phyloP scores from a whole-genome alignment of 1,284 basidiomycete species.

The Austroboletus novae-zelandiae region DNA sequence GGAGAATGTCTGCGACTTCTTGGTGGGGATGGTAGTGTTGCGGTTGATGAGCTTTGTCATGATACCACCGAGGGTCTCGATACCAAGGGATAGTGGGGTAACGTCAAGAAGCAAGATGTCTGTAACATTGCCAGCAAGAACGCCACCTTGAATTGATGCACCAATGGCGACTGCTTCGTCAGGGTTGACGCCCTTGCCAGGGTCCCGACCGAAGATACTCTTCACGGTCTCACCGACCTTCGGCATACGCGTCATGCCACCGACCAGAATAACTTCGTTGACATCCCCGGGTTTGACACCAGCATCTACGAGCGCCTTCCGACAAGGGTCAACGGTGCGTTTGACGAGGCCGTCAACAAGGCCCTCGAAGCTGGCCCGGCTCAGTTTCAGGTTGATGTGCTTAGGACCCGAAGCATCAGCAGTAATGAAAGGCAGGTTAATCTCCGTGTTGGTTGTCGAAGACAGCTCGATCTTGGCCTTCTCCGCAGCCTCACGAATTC shows the following conservation, averaged over 20 bases:
- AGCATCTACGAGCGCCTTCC: slow-evolving; percentile 92
- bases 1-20: slow-evolving; percentile 99
- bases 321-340: slow-evolving; percentile 95
- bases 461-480: slow-evolving; percentile 99
- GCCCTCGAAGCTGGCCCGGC: slow-evolving; percentile 87
- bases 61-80: slow-evolving; percentile 97
- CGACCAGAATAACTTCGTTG: slow-evolving; percentile 96
- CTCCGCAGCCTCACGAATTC: slow-evolving; percentile 97
- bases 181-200: slow-evolving; percentile 97
- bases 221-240: slow-evolving; percentile 90
- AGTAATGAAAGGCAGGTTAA: slow-evolving; percentile 97
- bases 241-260: slow-evolving; percentile 98
- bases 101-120: slow-evolving; percentile 97
- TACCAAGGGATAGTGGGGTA: slow-evolving; percentile 92
- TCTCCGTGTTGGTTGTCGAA: slow-evolving; percentile 90
- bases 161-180: slow-evolving; percentile 95
- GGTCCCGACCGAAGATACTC: slow-evolving; percentile 89
- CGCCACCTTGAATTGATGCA: slow-evolving; percentile 93
- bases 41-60: slow-evolving; percentile 96
- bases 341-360: slow-evolving; percentile 84
- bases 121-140: slow-evolving; percentile 93
- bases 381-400: slow-evolving; percentile 92
- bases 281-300: slow-evolving; percentile 91
- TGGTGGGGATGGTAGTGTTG: slow-evolving; percentile 99
- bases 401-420: slow-evolving; percentile 93